A percentile compares a stretch with the other conserved stretches of the same genome.
These are phyloP conservation scores for Neonectria faginata DNA, from an alignment of 2,329 filamentous ascomycete species.

Conservation along the genomic window DNA sequence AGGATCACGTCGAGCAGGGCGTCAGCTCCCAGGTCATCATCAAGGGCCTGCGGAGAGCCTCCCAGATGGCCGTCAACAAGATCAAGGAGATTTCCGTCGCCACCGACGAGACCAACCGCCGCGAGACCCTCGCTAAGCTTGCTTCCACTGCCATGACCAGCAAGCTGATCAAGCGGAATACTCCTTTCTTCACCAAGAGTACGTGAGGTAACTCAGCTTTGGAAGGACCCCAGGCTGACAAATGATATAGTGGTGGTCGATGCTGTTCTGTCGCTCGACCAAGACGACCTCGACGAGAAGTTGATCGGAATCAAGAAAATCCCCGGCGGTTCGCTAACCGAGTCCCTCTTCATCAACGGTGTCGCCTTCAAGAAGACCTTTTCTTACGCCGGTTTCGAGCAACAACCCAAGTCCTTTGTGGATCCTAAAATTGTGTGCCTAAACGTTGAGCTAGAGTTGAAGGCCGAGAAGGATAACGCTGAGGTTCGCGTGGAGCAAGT, in stretches of 20 bases:
- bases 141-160: slow-evolving; percentile 98
- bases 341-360: slow-evolving; percentile 96
- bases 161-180: slow-evolving; percentile 98
- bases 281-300: slow-evolving; percentile 97
- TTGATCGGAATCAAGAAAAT: slow-evolving; percentile 99
- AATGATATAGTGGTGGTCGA: slow-evolving; percentile 88
- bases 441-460: slow-evolving; percentile 97
- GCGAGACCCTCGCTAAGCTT: slow-evolving; percentile 89
- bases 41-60: slow-evolving; percentile 91
- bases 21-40: slow-evolving; percentile 98
- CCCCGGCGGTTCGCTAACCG: slow-evolving; percentile 93
- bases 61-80: slow-evolving; percentile 95
- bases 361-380: slow-evolving; percentile 99
- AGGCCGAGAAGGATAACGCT: slow-evolving; percentile 99
- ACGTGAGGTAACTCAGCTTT: slow-evolving; percentile 47
- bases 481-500: slow-evolving; percentile 98
- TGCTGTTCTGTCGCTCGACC: slow-evolving; percentile 93
- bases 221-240: slow-evolving; percentile 44
- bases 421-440: slow-evolving; percentile 97
- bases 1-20: slow-evolving; percentile 95
- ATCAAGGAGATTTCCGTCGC: slow-evolving; percentile 96
- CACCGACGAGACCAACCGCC: slow-evolving; percentile 83
- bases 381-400: slow-evolving; percentile 98
- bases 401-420: slow-evolving; percentile 95
- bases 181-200: slow-evolving; percentile 98